A percentile compares a stretch with the other conserved stretches of the same genome.
These are phyloP conservation scores for Yamadazyma friedrichii DNA, from an alignment of 1,139 yeast species.

Conservation along the genomic window DNA sequence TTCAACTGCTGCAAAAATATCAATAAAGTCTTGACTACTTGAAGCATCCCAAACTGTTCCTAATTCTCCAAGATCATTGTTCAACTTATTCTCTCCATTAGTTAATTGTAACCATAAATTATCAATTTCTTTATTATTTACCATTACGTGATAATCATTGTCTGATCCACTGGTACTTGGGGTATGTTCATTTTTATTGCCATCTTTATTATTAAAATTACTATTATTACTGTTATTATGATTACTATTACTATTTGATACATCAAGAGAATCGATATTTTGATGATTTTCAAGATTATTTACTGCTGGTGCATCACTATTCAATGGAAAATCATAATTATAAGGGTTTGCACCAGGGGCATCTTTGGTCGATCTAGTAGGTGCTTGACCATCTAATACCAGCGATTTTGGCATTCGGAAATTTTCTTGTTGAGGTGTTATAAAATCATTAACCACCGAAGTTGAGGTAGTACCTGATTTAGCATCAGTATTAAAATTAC, in stretches of 20 bases:
- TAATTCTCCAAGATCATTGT: background rate
- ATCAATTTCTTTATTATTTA: slow-evolving; percentile 35
- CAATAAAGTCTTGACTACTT: background rate
- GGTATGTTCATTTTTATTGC: slow-evolving; percentile 5
- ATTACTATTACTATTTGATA: too few species aligned
- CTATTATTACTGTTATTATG: too few species aligned
- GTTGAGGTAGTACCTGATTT: background rate
- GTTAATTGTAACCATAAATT: slow-evolving; percentile 36
- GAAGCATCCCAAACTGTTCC: background rate
- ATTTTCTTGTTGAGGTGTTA: background rate
- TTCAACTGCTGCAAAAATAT: slow-evolving; percentile 2
- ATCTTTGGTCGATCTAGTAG: too few species aligned
- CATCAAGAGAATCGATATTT: too few species aligned
- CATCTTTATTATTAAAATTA: background rate
- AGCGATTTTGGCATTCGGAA: background rate
- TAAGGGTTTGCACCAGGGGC: too few species aligned
- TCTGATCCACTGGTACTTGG: slow-evolving; percentile 12
- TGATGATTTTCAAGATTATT: too few species aligned
- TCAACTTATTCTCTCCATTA: slow-evolving; percentile 1
- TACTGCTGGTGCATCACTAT: too few species aligned
- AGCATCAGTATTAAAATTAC: background rate
- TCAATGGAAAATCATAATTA: too few species aligned
- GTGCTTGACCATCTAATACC: too few species aligned
- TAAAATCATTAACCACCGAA: background rate
- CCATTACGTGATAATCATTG: slow-evolving; percentile 19